phyloP scores from a whole-genome alignment of 2,329 filamentous ascomycete genomes.

The Pseudogymnoascus sp. region DNA sequence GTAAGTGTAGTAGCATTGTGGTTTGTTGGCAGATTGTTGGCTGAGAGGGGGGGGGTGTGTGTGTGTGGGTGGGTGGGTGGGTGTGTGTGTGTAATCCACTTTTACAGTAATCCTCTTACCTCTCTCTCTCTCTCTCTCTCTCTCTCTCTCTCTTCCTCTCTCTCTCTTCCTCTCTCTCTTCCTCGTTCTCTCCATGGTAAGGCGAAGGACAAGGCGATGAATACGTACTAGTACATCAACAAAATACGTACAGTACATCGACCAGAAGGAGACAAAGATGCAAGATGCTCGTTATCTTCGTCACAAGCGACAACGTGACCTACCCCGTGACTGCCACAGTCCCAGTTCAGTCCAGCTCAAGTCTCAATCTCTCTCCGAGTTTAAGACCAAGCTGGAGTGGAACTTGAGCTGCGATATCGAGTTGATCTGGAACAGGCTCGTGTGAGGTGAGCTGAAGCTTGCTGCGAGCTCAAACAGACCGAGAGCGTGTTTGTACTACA shows the following conservation, averaged over 20 bases:
- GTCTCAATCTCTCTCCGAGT: too few species aligned
- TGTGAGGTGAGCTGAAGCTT: neutral
- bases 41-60: neutral
- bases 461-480: neutral
- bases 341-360: too few species aligned
- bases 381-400: neutral
- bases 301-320: too few species aligned
- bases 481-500: neutral
- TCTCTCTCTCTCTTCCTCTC: too few species aligned
- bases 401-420: neutral
- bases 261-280: neutral
- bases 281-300: too few species aligned
- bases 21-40: neutral
- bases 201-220: neutral
- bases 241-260: neutral
- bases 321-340: too few species aligned
- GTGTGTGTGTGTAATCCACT: too few species aligned
- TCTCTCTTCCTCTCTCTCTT: neutral
- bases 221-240: neutral
- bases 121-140: too few species aligned
- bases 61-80: too few species aligned
- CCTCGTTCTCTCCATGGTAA: neutral
- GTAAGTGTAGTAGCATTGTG: neutral
- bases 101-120: too few species aligned
- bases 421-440: neutral